These are phyloP conservation scores for Kurtzmaniella natalensis DNA, from an alignment of 1,139 yeast species.

Conservation along the genomic window DNA sequence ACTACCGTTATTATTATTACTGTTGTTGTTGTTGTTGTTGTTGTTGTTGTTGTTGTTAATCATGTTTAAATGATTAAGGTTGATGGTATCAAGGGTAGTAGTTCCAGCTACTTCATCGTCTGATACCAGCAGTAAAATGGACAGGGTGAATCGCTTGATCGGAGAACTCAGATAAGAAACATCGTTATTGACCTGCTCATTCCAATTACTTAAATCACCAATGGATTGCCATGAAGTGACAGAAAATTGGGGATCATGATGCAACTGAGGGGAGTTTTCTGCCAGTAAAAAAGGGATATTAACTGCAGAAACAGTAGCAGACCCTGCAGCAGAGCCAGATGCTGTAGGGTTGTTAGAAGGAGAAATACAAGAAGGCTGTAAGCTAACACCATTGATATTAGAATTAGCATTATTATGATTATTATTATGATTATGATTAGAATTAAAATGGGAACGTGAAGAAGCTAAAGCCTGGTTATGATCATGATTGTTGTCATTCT, in stretches of 20 bases:
- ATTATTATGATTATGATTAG: too few species aligned
- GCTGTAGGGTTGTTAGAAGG: neutral
- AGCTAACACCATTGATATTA: neutral
- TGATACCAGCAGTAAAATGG: slow-evolving; percentile 3
- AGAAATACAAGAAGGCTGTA: neutral
- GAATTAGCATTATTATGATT: too few species aligned
- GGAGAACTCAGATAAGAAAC: slow-evolving; percentile 1
- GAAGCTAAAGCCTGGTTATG: neutral
- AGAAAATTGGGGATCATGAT: slow-evolving; percentile 13
- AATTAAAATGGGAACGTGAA: too few species aligned
- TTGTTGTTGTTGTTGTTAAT: too few species aligned
- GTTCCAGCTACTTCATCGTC: slow-evolving; percentile 5
- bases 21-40: too few species aligned
- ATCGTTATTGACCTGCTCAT: neutral
- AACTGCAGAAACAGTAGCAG: neutral
- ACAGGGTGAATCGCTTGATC: slow-evolving; percentile 1
- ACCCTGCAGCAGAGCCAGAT: neutral
- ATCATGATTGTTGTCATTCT: neutral
- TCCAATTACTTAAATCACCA: slow-evolving; percentile 1
- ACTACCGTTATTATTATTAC: too few species aligned
- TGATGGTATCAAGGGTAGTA: too few species aligned
- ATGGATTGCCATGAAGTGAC: slow-evolving; percentile 19
- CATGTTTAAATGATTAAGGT: too few species aligned
- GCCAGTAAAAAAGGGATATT: neutral
- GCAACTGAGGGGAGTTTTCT: slow-evolving; percentile 2